A percentile compares a stretch with the other conserved stretches of the same genome.
phyloP scores from a whole-genome alignment of 495 filamentous ascomycete genomes.

The Mytilinidion resinicola region DNA sequence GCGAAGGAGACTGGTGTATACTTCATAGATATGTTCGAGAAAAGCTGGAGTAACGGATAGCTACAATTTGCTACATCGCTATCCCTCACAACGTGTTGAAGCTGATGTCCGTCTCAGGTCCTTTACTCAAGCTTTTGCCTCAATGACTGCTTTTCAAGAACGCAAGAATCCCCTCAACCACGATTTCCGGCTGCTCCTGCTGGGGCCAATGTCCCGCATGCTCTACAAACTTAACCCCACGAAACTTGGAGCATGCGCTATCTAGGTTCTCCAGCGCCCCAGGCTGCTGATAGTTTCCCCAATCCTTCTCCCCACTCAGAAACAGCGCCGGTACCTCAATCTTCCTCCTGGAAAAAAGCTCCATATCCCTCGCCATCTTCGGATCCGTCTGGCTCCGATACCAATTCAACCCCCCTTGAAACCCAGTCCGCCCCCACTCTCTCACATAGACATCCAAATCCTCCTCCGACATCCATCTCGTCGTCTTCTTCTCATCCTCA shows the following conservation, averaged over 20 bases:
- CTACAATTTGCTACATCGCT: too few relatives aligned
- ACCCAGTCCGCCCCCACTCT: constrained; percentile 60
- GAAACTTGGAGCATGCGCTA: constrained; percentile 47
- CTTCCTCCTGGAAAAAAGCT: constrained; percentile 55
- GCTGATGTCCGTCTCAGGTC: too few relatives aligned
- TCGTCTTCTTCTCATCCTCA: constrained; percentile 38
- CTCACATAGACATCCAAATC: constrained; percentile 55
- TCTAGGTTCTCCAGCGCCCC: constrained; percentile 55
- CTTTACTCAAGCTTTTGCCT: too few relatives aligned
- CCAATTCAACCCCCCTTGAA: constrained; percentile 67
- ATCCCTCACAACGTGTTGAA: too few relatives aligned
- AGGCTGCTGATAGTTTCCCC: constrained; percentile 62
- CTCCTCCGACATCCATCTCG: constrained; percentile 48
- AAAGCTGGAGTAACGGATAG: too few relatives aligned
- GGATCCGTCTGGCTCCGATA: constrained; percentile 54
- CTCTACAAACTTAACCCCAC: constrained; percentile 47
- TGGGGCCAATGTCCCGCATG: constrained; percentile 62
- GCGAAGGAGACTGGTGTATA: too few relatives aligned
- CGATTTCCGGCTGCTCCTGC: constrained; percentile 56
- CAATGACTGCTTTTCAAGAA: constrained; percentile 9
- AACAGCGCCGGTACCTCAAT: constrained; percentile 57
- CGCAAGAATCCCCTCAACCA: constrained; percentile 42
- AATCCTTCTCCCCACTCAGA: constrained; percentile 55
- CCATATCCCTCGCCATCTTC: constrained; percentile 45
- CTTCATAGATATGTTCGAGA: too few relatives aligned